phyloP scores from a whole-genome alignment of 1,139 yeast genomes.

The Geotrichum restrictum region DNA sequence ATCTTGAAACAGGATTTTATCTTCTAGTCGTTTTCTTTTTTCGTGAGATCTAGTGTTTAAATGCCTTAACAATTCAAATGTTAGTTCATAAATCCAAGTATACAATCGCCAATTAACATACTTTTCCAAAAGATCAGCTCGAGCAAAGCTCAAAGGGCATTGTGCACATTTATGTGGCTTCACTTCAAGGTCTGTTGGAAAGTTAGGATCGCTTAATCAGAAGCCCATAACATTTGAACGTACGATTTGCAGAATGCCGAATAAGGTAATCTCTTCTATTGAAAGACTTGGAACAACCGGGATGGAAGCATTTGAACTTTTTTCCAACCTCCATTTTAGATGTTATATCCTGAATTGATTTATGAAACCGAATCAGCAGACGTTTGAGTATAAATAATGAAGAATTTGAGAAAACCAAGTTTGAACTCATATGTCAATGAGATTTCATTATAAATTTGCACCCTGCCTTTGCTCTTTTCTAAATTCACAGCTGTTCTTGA shows the following conservation, averaged over 20 bases:
- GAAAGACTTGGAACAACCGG: constrained; percentile 38
- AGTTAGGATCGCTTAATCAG: not conserved
- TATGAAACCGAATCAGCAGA: too few species aligned
- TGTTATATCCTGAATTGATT: too few species aligned
- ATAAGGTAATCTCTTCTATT: constrained; percentile 39
- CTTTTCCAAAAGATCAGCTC: constrained; percentile 34
- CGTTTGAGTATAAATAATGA: too few species aligned
- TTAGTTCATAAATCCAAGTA: not conserved
- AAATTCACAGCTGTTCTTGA: too few species aligned
- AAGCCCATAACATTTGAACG: constrained; percentile 8
- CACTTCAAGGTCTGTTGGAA: constrained; percentile 28
- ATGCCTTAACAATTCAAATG: constrained; percentile 22
- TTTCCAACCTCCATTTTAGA: constrained; percentile 13
- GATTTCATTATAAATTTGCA: too few species aligned
- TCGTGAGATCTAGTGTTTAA: constrained; percentile 33
- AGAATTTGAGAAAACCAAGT: too few species aligned
- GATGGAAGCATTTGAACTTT: constrained; percentile 28
- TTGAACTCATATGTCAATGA: too few species aligned
- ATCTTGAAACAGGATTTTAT: constrained; percentile 11
- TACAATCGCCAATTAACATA: constrained; percentile 12
- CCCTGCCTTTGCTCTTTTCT: too few species aligned
- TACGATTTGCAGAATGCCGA: constrained; percentile 39
- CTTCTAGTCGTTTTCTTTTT: constrained; percentile 29
- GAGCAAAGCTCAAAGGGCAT: constrained; percentile 33
- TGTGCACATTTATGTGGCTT: constrained; percentile 32